Percentiles rank a stretch among this genome's conserved stretches.
Evolutionary conservation across 2,329 filamentous ascomycete species (phyloP).

Genomic region (Ophiostoma ulmi): DNA sequence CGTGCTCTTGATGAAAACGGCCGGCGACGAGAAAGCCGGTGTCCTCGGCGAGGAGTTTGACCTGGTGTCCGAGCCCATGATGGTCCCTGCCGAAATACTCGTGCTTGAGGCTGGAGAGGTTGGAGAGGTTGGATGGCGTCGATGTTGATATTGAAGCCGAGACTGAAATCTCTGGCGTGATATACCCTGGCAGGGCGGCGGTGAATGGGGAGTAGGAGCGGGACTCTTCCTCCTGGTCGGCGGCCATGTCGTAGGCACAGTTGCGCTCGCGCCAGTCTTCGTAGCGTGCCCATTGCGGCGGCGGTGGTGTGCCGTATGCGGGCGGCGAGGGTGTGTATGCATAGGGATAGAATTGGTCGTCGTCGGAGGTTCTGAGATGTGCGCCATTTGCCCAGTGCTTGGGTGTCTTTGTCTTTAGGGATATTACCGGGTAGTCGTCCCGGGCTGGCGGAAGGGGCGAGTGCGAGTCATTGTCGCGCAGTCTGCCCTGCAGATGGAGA

Average conservation of each 20-base stretch:
- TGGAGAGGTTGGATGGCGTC: slow-evolving; percentile 30
- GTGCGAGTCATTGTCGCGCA: not conserved
- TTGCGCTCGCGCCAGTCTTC: slow-evolving; percentile 9
- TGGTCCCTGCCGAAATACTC: not conserved
- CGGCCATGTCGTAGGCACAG: slow-evolving; percentile 12
- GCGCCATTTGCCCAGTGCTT: slow-evolving; percentile 23
- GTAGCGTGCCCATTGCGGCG: slow-evolving; percentile 3
- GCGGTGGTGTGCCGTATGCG: not conserved
- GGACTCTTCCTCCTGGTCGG: slow-evolving; percentile 6
- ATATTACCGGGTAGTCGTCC: not conserved
- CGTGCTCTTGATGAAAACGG: no score
- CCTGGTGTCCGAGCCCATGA: no score
- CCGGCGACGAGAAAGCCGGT: no score
- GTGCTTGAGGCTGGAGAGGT: no score
- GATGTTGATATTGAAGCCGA: not conserved
- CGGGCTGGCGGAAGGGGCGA: slow-evolving; percentile 8
- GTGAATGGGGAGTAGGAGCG: not conserved
- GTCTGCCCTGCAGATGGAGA: not conserved
- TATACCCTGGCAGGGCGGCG: not conserved
- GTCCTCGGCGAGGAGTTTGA: no score
- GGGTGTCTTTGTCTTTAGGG: not conserved
- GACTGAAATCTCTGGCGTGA: not conserved
- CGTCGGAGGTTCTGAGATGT: slow-evolving; percentile 18
- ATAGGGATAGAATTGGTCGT: not conserved
- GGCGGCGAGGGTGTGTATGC: not conserved